These are phyloP conservation scores for Theileria orientalis DNA, from an alignment of 169 alveolate species.

Conservation along the genomic window DNA sequence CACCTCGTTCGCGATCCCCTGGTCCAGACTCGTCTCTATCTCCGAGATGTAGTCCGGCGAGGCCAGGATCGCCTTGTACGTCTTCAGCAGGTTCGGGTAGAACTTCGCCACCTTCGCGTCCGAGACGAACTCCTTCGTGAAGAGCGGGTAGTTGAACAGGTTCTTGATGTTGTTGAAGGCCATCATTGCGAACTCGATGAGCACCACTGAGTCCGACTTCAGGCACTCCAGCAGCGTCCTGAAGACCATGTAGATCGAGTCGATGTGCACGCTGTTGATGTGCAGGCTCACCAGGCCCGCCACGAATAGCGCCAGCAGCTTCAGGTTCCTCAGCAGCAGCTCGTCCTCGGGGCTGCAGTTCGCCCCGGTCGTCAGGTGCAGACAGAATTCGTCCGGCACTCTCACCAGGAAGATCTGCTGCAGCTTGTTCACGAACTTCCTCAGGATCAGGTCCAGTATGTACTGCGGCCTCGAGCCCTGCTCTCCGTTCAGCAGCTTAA, in stretches of 20 bases:
- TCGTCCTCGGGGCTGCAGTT: constrained; percentile 12
- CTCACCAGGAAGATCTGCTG: constrained; percentile 20
- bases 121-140: constrained; percentile 30
- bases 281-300: constrained; percentile 36
- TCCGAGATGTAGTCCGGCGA: constrained; percentile 21
- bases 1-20: constrained; percentile 16
- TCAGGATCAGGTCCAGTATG: constrained; percentile 36
- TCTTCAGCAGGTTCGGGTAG: constrained; percentile 36
- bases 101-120: constrained; percentile 35
- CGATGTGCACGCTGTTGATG: constrained; percentile 43
- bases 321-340: constrained; percentile 26
- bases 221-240: constrained; percentile 46
- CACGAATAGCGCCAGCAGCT: constrained; percentile 34
- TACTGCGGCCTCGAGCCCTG: constrained; percentile 42
- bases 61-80: background rate
- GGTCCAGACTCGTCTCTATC: constrained; percentile 24
- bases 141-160: constrained; percentile 50
- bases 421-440: constrained; percentile 51
- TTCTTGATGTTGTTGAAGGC: constrained; percentile 50
- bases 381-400: constrained; percentile 45
- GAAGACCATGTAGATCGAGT: constrained; percentile 55
- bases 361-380: constrained; percentile 24
- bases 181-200: constrained; percentile 57
- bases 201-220: constrained; percentile 21
- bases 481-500: constrained; percentile 35